Percentiles rank a stretch among this genome's conserved stretches.
Evolutionary conservation across 2,329 filamentous ascomycete species (phyloP).

Genomic region (Fusarium proliferatum): DNA sequence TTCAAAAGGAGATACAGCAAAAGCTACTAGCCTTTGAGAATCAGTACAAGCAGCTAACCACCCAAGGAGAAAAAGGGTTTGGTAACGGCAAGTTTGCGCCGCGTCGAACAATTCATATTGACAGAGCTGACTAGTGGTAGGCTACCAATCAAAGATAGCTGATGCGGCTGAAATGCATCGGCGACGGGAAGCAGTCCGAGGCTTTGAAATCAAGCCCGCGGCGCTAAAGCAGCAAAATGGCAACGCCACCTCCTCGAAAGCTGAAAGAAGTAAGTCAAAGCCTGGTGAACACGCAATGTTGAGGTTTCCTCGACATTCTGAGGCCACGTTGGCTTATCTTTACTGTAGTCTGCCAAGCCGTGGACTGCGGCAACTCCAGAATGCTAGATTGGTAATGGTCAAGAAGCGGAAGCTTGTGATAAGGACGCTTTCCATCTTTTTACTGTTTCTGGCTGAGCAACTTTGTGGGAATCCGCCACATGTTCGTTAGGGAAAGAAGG

Average conservation of each 20-base stretch:
- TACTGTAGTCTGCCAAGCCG: background rate
- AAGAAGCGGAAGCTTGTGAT: fast-evolving
- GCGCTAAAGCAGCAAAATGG: background rate
- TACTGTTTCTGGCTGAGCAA: fast-evolving
- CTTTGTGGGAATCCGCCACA: fast-evolving
- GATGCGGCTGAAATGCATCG: background rate
- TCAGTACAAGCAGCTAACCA: background rate
- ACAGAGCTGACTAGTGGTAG: background rate
- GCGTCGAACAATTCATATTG: fast-evolving
- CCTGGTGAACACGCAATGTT: fast-evolving
- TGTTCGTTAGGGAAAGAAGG: fast-evolving
- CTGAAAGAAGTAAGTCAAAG: background rate
- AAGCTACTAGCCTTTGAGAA: background rate
- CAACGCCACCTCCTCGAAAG: fast-evolving
- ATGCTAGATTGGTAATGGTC: background rate
- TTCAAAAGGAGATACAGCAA: background rate
- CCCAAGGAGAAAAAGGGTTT: fast-evolving
- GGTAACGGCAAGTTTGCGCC: fast-evolving
- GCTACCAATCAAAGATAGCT: background rate
- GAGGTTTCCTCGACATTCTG: fast-evolving
- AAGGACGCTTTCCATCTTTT: fast-evolving
- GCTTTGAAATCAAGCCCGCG: background rate
- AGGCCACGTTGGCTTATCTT: fast-evolving
- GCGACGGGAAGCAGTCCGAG: background rate
- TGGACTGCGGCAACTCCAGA: background rate